Conservation (phyloP, 2,329 filamentous ascomycete genomes). For the Rhytidhysteron rufulum region DNA sequence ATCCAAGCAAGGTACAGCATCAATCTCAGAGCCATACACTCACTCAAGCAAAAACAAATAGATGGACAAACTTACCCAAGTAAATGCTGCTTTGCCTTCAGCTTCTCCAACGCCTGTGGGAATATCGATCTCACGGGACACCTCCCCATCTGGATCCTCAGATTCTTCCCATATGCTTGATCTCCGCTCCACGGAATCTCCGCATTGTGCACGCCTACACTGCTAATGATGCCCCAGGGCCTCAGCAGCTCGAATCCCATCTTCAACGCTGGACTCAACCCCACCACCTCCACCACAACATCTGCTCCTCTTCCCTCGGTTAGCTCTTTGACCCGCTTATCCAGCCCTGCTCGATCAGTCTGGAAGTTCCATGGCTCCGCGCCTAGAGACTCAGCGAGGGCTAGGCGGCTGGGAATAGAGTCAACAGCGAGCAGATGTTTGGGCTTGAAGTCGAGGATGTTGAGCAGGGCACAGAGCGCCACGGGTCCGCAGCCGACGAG, state of each 20-base stretch:
- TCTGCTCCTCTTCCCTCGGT: constrained; percentile 82
- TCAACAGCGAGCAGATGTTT: constrained; percentile 77
- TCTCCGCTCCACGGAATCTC: constrained; percentile 48
- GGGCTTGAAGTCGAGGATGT: constrained; percentile 70
- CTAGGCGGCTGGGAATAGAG: constrained; percentile 69
- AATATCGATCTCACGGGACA: constrained; percentile 51
- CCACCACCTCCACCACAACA: constrained; percentile 62
- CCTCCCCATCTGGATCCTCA: constrained; percentile 47
- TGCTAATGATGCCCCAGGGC: constrained; percentile 47
- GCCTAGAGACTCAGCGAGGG: constrained; percentile 68
- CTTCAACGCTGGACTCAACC: constrained; percentile 45
- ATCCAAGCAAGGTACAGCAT: too few species aligned
- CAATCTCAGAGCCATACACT: constrained; percentile 2
- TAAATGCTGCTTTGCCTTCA: constrained; percentile 48
- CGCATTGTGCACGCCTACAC: constrained; percentile 48
- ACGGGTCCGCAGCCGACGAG: constrained; percentile 78
- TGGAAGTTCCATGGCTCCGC: constrained; percentile 81
- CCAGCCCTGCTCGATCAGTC: constrained; percentile 61
- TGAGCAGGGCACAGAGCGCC: constrained; percentile 77
- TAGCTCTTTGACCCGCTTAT: constrained; percentile 66
- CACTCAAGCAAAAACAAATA: background rate
- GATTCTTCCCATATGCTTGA: constrained; percentile 49
- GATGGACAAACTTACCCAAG: constrained; percentile 33
- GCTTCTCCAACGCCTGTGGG: constrained; percentile 42
- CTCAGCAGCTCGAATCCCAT: constrained; percentile 47